Conservation (phyloP, 208 protist genomes). For the Trypanosoma melophagium region DNA sequence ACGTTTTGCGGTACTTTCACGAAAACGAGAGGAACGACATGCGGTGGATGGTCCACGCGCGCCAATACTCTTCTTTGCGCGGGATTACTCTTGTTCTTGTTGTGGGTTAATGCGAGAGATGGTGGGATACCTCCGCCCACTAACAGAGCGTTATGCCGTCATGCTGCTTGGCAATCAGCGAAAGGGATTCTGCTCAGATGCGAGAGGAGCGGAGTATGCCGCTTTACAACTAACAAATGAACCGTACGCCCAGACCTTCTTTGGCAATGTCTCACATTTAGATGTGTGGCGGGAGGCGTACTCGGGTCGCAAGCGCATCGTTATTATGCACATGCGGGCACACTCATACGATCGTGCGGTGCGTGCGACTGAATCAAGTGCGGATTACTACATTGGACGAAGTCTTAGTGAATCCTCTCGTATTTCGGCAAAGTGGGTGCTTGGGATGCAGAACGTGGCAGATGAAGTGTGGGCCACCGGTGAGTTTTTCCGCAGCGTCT, state of each 20-base stretch:
- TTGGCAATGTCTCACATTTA: neutral
- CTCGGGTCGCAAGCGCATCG: slow-evolving; percentile 4
- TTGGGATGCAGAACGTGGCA: slow-evolving; percentile 11
- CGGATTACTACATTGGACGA: slow-evolving; percentile 26
- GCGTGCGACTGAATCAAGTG: neutral
- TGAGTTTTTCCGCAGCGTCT: slow-evolving; percentile 47
- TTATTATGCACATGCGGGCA: slow-evolving; percentile 32
- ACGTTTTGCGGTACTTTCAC: slow-evolving; percentile 15
- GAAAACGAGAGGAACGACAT: neutral
- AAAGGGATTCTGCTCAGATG: neutral
- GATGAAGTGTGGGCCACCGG: slow-evolving; percentile 62
- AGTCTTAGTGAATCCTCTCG: slow-evolving; percentile 53
- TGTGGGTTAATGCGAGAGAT: slow-evolving; percentile 37
- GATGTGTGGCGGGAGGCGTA: neutral
- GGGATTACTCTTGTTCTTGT: slow-evolving; percentile 29
- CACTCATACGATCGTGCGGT: neutral
- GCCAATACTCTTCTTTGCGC: slow-evolving; percentile 30
- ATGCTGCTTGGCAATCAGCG: neutral
- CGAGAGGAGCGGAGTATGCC: neutral
- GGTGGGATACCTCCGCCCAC: slow-evolving; percentile 36
- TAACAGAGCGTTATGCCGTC: slow-evolving; percentile 42
- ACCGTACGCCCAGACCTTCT: neutral
- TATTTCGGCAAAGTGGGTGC: slow-evolving; percentile 26
- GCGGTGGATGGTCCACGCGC: slow-evolving; percentile 5
- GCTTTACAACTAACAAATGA: slow-evolving; percentile 11